Evolutionary conservation across 176 grass and related monocot species (phyloP).

Genomic region (Luzula sylvatica): DNA sequence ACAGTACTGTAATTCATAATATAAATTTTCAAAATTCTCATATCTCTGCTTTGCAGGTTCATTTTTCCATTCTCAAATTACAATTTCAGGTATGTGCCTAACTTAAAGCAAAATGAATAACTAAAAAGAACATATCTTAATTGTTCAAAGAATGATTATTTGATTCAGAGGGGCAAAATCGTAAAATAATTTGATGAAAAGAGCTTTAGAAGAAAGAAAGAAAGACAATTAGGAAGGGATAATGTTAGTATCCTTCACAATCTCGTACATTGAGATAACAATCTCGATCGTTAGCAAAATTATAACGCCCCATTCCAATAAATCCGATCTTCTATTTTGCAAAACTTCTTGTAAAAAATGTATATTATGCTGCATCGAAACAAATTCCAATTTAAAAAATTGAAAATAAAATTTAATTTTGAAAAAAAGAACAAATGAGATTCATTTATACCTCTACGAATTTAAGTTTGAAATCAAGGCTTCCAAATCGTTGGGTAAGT

Average conservation of each 20-base stretch:
- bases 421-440: slow-evolving; percentile 2
- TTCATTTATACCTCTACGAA: slow-evolving; percentile 75
- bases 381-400: slow-evolving; percentile 13
- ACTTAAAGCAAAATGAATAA: too few relatives aligned
- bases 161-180: background rate
- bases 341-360: slow-evolving; percentile 99
- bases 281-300: slow-evolving; percentile 67
- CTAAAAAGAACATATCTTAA: too few relatives aligned
- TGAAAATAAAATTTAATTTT: background rate
- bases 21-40: too few relatives aligned
- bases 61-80: too few relatives aligned
- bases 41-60: too few relatives aligned
- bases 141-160: background rate
- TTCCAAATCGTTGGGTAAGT: slow-evolving; percentile 78
- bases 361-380: slow-evolving; percentile 62
- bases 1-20: too few relatives aligned
- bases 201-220: background rate
- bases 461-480: slow-evolving; percentile 90
- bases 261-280: slow-evolving; percentile 66
- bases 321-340: slow-evolving; percentile 72
- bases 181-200: background rate
- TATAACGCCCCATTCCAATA: slow-evolving; percentile 79
- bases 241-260: slow-evolving; percentile 59
- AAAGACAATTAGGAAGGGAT: slow-evolving; percentile 32
- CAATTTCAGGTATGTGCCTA: too few relatives aligned